Base-by-base conservation (phyloP, 2,329 filamentous ascomycete species). In the Lecanicillium sp. region DNA sequence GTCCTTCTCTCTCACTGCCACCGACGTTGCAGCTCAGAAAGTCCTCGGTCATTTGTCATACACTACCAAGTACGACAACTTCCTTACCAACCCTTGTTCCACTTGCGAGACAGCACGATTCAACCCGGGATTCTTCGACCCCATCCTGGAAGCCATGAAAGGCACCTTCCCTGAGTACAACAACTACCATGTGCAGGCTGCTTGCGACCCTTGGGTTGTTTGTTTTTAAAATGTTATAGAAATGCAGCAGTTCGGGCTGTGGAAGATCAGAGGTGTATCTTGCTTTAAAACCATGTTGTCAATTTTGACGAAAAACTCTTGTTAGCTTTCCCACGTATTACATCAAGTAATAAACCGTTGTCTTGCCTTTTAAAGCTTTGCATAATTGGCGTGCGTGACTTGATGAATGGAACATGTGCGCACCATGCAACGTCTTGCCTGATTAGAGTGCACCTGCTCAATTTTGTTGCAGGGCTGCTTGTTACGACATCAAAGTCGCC, bases 121-220 rank as follows among this genome's bases (percentile, higher is more conserved):
- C 57, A 58, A 67, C 53, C 55, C 59, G 9, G 53, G 57, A 29
- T 68, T 67, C 51, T 68, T 68, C 50, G 55, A 63, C 29, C 63
- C 65, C 11, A 65, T 68, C 45, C 62, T 68, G 33, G 55, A 55
- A n/a, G 64, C 66, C 5, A 57, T 68, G 44, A 58, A 68, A 51
- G 65, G 60, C 7, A 68, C 62, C 24, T 69, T 66, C 36, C 66
- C 67, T n/a, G 53, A 56, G 11, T 69, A 63, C 52, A 63, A 63
- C 52, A 65, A 62, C 45, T 68, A 67, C 50, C 62, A 59, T 21
- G 56, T 69, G 6, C 57, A 68, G 46, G 66, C 63, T 5, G 58
- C 67, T 45, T 68, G 66, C 40, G 58, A 61, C 23, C 66, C 66
- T 14, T 68, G 66, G 66, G 66, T 67, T 56, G 64, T 58, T 15